phyloP scores from a whole-genome alignment of 139 green algal genomes.

The Edaphochlamys debaryana region DNA sequence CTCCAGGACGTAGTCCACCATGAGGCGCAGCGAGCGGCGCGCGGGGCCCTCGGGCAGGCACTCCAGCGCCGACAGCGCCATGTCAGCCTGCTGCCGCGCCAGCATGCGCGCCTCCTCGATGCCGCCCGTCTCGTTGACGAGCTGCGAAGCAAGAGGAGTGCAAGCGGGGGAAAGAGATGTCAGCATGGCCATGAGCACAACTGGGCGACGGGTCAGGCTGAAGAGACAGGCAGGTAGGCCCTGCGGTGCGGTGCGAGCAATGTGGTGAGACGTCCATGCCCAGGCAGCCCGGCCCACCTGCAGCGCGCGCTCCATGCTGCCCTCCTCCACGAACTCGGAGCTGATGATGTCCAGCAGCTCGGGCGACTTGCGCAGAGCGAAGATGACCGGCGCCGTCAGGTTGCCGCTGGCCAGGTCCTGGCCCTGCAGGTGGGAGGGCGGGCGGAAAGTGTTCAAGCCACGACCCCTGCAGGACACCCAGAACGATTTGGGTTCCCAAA shows the following conservation, averaged over 20 bases:
- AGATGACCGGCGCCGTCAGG: conserved; percentile 95
- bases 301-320: conserved; percentile 81
- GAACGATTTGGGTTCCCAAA: too few species aligned
- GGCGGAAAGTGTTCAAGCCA: too few species aligned
- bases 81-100: conserved; percentile 78
- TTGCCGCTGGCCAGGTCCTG: conserved; percentile 97
- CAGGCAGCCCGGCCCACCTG: too few species aligned
- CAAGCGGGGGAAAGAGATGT: too few species aligned
- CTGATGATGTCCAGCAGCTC: conserved; percentile 87
- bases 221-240: too few species aligned
- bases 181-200: too few species aligned
- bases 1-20: conserved; percentile 97
- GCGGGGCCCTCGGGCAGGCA: conserved; percentile 77
- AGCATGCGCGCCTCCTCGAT: conserved; percentile 65
- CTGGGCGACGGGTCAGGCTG: too few species aligned
- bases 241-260: too few species aligned
- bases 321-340: conserved; percentile 85
- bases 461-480: too few species aligned
- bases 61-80: conserved; percentile 74
- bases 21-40: conserved; percentile 85
- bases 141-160: background rate
- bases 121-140: conserved; percentile 76
- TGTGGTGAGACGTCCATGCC: too few species aligned
- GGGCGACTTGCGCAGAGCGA: conserved; percentile 76
- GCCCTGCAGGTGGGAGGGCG: conserved; percentile 63